These are phyloP conservation scores for Colletotrichum tropicicola DNA, from an alignment of 2,329 filamentous ascomycete genomes.

Conservation along the genomic window DNA sequence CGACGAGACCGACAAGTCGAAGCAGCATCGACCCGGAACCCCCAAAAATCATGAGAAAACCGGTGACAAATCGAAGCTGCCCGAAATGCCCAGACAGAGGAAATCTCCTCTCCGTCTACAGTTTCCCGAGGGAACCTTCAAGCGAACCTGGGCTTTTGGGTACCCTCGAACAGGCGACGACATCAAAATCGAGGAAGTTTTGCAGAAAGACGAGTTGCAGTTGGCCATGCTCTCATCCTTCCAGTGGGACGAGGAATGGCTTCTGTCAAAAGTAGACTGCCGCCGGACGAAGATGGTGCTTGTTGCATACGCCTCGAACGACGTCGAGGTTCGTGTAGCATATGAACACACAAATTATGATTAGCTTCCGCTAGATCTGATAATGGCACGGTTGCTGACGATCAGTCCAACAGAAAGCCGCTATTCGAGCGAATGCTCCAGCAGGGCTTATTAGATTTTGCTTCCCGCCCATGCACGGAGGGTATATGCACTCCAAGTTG, in stretches of 20 bases:
- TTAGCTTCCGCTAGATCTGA: too few relatives aligned
- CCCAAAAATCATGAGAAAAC: not conserved
- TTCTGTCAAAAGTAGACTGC: conserved; percentile 75
- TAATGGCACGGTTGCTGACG: too few relatives aligned
- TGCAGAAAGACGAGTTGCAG: conserved; percentile 76
- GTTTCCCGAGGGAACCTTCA: conserved; percentile 72
- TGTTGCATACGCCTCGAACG: conserved; percentile 62
- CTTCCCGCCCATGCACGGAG: conserved; percentile 84
- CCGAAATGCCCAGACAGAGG: not conserved
- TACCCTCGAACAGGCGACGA: conserved; percentile 71
- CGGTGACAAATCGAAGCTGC: not conserved
- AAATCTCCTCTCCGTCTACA: conserved; percentile 38
- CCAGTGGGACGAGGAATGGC: conserved; percentile 85
- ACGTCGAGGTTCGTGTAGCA: conserved; percentile 56
- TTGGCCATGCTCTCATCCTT: conserved; percentile 88
- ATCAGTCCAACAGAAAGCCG: conserved; percentile 49
- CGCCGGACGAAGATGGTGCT: conserved; percentile 69
- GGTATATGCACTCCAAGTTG: conserved; percentile 93
- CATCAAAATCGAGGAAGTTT: conserved; percentile 87
- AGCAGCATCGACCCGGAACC: conserved; percentile 14
- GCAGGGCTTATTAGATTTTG: conserved; percentile 71
- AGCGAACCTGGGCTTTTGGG: conserved; percentile 80
- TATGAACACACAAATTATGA: not conserved
- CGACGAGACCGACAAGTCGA: conserved; percentile 31
- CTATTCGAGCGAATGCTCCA: conserved; percentile 59